Evolutionary conservation across 495 filamentous ascomycete genomes (phyloP).

Genomic region (Neurospora sp.): DNA sequence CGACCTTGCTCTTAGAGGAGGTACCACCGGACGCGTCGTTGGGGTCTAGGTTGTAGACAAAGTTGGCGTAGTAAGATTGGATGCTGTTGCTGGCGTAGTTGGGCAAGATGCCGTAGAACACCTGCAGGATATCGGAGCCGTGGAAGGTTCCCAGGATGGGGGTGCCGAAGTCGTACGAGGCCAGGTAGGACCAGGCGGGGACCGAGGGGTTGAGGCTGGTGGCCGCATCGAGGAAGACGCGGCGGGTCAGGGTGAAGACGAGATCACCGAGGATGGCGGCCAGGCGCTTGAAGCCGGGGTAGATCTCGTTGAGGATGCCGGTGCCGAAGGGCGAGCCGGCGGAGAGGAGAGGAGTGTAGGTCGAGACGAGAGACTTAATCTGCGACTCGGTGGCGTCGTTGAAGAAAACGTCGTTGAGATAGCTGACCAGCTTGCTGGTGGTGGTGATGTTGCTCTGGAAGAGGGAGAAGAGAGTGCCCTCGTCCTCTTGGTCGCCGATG

Average conservation of each 20-base stretch:
- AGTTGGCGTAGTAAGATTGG: slow-evolving; percentile 54
- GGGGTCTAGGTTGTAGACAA: slow-evolving; percentile 54
- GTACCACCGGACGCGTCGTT: slow-evolving; percentile 38
- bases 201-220: slow-evolving; percentile 39
- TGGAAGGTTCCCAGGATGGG: slow-evolving; percentile 67
- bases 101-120: slow-evolving; percentile 51
- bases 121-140: slow-evolving; percentile 52
- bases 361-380: slow-evolving; percentile 42
- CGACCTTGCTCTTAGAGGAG: slow-evolving; percentile 17
- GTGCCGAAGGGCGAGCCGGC: slow-evolving; percentile 59
- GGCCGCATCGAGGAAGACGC: slow-evolving; percentile 40
- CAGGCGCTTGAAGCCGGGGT: slow-evolving; percentile 66
- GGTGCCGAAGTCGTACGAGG: slow-evolving; percentile 56
- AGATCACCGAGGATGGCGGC: slow-evolving; percentile 66
- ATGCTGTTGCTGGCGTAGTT: slow-evolving; percentile 51
- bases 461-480: slow-evolving; percentile 51
- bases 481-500: slow-evolving; percentile 49
- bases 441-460: slow-evolving; percentile 55
- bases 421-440: slow-evolving; percentile 45
- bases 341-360: slow-evolving; percentile 40
- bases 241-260: slow-evolving; percentile 53
- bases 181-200: slow-evolving; percentile 60
- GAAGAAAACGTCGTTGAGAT: slow-evolving; percentile 49
- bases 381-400: slow-evolving; percentile 31
- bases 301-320: slow-evolving; percentile 49